Conservation (phyloP, 352 stramenopile genomes). For the Peronospora belbahrii region DNA sequence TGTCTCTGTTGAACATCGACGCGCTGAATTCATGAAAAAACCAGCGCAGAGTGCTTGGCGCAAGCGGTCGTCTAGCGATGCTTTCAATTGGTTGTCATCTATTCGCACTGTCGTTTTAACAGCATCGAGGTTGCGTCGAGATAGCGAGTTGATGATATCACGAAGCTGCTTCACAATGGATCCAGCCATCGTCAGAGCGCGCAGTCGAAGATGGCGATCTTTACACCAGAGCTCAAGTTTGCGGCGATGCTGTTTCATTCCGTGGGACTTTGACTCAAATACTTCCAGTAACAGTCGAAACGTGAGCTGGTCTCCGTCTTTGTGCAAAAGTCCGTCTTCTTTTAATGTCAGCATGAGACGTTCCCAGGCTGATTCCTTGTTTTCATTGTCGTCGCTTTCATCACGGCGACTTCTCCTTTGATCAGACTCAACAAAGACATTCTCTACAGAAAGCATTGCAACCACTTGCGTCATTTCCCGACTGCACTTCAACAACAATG, state of each 20-base stretch:
- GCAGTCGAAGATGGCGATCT: slow-evolving; percentile 33
- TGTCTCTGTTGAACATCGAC: slow-evolving; percentile 49
- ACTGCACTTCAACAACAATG: slow-evolving; percentile 44
- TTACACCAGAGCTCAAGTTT: slow-evolving; percentile 49
- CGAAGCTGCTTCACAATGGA: slow-evolving; percentile 51
- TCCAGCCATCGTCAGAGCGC: slow-evolving; percentile 45
- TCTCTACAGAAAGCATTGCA: slow-evolving; percentile 82
- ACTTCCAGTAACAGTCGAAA: slow-evolving; percentile 37
- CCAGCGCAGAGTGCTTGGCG: slow-evolving; percentile 46
- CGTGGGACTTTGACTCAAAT: slow-evolving; percentile 23
- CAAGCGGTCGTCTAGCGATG: slow-evolving; percentile 29
- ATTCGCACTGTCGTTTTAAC: slow-evolving; percentile 1
- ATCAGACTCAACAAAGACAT: slow-evolving; percentile 45
- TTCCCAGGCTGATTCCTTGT: slow-evolving; percentile 24
- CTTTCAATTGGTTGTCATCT: not conserved
- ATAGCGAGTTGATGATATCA: slow-evolving; percentile 40
- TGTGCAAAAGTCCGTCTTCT: slow-evolving; percentile 37
- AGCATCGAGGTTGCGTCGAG: slow-evolving; percentile 24
- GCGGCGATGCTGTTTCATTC: slow-evolving; percentile 7
- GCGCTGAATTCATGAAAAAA: slow-evolving; percentile 60
- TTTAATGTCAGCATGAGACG: slow-evolving; percentile 36
- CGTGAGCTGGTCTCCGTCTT: slow-evolving; percentile 53
- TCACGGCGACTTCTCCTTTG: slow-evolving; percentile 1
- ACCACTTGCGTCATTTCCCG: slow-evolving; percentile 63
- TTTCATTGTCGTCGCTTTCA: slow-evolving; percentile 15